Evolutionary conservation across 139 green algal species (phyloP), one percentile per base, ranked within the genome.

Genomic region (Penium margaritaceum): DNA sequence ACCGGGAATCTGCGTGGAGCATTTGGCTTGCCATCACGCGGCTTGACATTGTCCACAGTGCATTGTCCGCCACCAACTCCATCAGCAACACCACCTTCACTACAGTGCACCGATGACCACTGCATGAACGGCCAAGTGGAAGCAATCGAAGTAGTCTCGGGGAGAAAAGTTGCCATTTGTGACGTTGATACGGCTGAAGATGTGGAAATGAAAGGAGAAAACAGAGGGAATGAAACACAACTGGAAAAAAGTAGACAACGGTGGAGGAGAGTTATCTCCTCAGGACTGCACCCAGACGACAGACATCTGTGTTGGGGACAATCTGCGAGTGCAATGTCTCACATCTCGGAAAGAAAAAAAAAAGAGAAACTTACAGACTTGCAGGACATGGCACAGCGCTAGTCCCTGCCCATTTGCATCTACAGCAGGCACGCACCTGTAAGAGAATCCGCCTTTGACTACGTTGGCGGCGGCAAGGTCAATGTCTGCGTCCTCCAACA

Each of bases 371-470:
- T n/a, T 57, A 21, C 46, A 57, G 46, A 21, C 21, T 19, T 57
- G 46, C 19, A 21, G 21, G 21, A 43, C 55, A 65, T 12, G 14
- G 32, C 55, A 65, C 9, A 43, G 9, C 32, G 55, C 14, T 43
- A 19, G 7, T 43, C 32, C 9, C 7, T 65, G 30, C 12, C 55
- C 7, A 64, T 34, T 64, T 12, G 30, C 19, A 57, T 57, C 19
- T 24, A 19, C n/a, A 66, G 57, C 14, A 17, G 57, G 57, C 14
- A 54, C 15, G 9, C 27, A 76, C 70, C 72, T 82, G 88, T 96
- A 96, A 74, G 81, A 90, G 79, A 93, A 95, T 44, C 84, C 92
- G 6, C 92, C 93, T 84, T 96, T 96, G 47, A 98, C 76, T 62
- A 98, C 95, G 85, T 90, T 78, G 37, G 85, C 89, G 32, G 90